Conservation (phyloP, 1,284 basidiomycete species). For the Ganoderma resinaceum region DNA sequence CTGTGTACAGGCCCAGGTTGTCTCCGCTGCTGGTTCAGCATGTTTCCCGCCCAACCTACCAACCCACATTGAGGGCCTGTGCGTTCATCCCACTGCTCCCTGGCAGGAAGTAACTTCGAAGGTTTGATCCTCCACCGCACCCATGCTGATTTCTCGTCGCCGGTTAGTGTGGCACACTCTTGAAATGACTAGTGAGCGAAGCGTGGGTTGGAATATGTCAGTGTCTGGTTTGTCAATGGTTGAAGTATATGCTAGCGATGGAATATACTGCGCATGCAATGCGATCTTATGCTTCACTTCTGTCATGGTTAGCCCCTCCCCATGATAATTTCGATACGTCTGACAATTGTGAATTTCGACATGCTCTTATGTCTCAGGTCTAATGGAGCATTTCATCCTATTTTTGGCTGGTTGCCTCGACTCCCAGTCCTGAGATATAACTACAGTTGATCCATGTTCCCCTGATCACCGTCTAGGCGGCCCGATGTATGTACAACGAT, state of each 20-base stretch:
- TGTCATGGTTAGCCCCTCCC: too few species aligned
- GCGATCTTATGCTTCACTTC: background rate
- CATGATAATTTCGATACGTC: too few species aligned
- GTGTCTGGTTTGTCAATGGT: background rate
- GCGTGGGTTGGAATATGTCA: background rate
- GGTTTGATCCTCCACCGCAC: too few species aligned
- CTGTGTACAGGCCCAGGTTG: slow-evolving; percentile 26
- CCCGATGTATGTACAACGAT: background rate
- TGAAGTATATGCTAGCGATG: background rate
- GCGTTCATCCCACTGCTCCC: slow-evolving; percentile 24
- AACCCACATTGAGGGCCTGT: slow-evolving; percentile 33
- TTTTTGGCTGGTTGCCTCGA: too few species aligned
- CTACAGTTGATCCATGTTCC: too few species aligned
- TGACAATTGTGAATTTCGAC: too few species aligned
- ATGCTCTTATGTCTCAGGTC: too few species aligned
- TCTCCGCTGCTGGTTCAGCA: slow-evolving; percentile 28
- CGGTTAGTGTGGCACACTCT: background rate
- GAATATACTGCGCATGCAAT: background rate
- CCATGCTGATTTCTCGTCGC: background rate
- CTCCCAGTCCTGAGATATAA: too few species aligned
- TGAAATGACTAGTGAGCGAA: background rate
- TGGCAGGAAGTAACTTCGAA: slow-evolving; percentile 27
- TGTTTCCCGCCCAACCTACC: slow-evolving; percentile 37
- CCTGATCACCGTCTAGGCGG: background rate
- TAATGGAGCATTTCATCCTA: too few species aligned